phyloP scores from a whole-genome alignment of 495 filamentous ascomycete species.

The Lasiosphaeria miniovina region DNA sequence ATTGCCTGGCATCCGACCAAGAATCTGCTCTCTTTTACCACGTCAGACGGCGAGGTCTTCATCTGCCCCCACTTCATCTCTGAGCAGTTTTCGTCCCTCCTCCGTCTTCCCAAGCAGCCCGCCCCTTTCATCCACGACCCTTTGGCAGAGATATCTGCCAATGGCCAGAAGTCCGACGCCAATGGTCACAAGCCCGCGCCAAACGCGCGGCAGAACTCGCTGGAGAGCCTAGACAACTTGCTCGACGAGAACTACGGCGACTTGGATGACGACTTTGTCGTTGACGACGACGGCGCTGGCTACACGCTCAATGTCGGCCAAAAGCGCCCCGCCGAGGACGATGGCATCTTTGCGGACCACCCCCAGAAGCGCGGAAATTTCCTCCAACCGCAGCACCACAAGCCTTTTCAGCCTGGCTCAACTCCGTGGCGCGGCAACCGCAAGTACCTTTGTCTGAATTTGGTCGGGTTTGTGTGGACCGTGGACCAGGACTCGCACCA shows the following conservation, averaged over 20 bases:
- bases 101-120: constrained; percentile 59
- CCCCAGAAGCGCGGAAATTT: constrained; percentile 43
- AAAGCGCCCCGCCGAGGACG: constrained; percentile 62
- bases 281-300: constrained; percentile 93
- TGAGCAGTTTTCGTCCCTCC: constrained; percentile 56
- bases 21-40: constrained; percentile 87
- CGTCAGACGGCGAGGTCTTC: constrained; percentile 83
- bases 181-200: constrained; percentile 55
- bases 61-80: constrained; percentile 80
- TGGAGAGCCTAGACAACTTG: constrained; percentile 51
- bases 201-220: constrained; percentile 39
- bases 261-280: constrained; percentile 75
- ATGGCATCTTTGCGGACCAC: constrained; percentile 35
- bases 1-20: constrained; percentile 87
- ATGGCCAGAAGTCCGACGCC: constrained; percentile 52
- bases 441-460: constrained; percentile 88
- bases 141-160: constrained; percentile 66
- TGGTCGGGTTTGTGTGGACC: constrained; percentile 94
- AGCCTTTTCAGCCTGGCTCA: constrained; percentile 85
- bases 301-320: constrained; percentile 68
- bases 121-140: constrained; percentile 86
- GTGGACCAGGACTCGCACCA: constrained; percentile 92
- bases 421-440: constrained; percentile 94
- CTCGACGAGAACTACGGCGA: constrained; percentile 60
- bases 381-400: constrained; percentile 70